Conservation (phyloP, 768 basidiomycete genomes). For the Trametes cinnabarina region DNA sequence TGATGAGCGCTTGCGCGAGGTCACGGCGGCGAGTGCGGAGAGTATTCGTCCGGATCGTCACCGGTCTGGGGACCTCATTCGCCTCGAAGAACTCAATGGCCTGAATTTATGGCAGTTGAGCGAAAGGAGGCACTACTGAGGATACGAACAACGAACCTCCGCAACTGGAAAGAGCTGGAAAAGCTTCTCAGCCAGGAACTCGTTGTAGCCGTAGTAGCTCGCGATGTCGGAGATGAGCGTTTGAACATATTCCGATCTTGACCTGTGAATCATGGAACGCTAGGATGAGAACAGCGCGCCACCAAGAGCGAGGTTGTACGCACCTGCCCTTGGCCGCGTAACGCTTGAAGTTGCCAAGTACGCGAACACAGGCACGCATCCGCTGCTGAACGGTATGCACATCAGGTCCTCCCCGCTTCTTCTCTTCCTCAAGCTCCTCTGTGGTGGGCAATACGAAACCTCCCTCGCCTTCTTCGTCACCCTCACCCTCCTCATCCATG, state of each 20-base stretch:
- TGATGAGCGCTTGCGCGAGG: conserved; percentile 89
- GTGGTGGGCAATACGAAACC: conserved; percentile 67
- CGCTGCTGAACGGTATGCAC: conserved; percentile 74
- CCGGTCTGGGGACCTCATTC: conserved; percentile 92
- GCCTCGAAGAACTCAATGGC: conserved; percentile 98
- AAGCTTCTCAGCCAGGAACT: conserved; percentile 90
- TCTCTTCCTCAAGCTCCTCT: conserved; percentile 72
- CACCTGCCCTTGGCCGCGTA: conserved; percentile 68
- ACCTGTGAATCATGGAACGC: conserved; percentile 43
- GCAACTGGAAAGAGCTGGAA: conserved; percentile 90
- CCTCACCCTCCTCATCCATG: conserved; percentile 33
- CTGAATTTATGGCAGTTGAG: conserved; percentile 37
- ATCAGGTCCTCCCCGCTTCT: conserved; percentile 64
- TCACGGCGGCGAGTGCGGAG: conserved; percentile 91
- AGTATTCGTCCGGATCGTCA: conserved; percentile 97
- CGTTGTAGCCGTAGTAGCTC: conserved; percentile 97
- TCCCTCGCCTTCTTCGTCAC: conserved; percentile 41
- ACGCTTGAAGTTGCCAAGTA: conserved; percentile 70
- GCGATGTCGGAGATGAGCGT: conserved; percentile 88
- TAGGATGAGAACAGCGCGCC: background rate
- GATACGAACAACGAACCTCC: conserved; percentile 55
- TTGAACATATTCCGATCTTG: conserved; percentile 85
- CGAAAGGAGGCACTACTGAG: background rate
- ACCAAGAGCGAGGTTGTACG: conserved; percentile 24
- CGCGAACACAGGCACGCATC: conserved; percentile 73